These are phyloP conservation scores for Verticillium isaacii DNA, from an alignment of 2,329 filamentous ascomycete genomes.

Conservation along the genomic window DNA sequence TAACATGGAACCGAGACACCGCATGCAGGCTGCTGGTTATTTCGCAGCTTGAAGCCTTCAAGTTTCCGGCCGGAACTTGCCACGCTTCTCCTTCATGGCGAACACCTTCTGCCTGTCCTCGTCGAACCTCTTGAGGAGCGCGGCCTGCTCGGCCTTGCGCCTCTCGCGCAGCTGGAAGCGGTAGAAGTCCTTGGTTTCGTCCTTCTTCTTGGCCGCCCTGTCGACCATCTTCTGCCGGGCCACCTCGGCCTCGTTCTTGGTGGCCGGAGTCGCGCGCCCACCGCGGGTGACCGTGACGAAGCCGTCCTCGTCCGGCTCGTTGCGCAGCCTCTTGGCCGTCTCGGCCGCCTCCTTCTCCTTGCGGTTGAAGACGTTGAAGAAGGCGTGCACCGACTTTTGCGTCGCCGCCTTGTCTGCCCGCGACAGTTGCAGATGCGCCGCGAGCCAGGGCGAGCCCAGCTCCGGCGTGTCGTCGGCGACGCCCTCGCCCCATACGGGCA, in stretches of 20 bases:
- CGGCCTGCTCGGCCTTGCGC: conserved; percentile 68
- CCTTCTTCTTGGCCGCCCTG: conserved; percentile 57
- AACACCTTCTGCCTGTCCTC: conserved; percentile 68
- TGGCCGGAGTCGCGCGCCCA: conserved; percentile 68
- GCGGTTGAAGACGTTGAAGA: conserved; percentile 76
- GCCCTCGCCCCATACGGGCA: conserved; percentile 65
- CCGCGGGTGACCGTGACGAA: conserved; percentile 89
- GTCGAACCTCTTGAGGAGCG: conserved; percentile 67
- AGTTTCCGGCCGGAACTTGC: conserved; percentile 53
- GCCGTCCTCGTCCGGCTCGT: conserved; percentile 87
- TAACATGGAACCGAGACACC: background rate
- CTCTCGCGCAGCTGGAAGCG: conserved; percentile 77
- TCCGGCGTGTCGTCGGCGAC: conserved; percentile 50
- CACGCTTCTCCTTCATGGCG: conserved; percentile 64
- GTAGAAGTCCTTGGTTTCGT: conserved; percentile 70
- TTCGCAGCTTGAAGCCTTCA: conserved; percentile 16
- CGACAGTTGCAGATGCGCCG: conserved; percentile 64
- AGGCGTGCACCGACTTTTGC: conserved; percentile 74
- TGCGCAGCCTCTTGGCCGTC: conserved; percentile 60
- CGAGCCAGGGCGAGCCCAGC: conserved; percentile 54
- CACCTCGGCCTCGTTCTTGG: conserved; percentile 65
- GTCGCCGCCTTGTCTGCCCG: conserved; percentile 65
- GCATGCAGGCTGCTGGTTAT: background rate
- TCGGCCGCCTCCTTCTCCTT: conserved; percentile 61
- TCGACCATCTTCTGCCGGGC: conserved; percentile 55